Evolutionary conservation across 2,329 filamentous ascomycete genomes (phyloP).

Genomic region (Xylariaceae sp.): DNA sequence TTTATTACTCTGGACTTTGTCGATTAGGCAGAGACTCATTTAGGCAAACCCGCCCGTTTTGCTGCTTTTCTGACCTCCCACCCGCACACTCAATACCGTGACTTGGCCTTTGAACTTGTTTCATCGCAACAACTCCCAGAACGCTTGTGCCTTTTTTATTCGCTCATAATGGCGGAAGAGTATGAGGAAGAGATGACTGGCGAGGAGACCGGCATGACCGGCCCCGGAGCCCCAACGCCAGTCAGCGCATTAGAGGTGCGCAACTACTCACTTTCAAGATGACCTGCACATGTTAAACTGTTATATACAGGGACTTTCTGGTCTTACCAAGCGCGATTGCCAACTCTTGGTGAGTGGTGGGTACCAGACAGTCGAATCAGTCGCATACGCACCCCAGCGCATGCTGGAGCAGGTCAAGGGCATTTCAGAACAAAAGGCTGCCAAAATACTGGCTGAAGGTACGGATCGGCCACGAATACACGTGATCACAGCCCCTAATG

Average conservation of each 20-base stretch:
- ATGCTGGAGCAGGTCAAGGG: conserved; percentile 93
- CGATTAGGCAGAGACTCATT: conserved; percentile 5
- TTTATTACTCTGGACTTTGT: not conserved
- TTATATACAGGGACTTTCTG: conserved; percentile 65
- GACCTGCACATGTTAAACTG: not conserved
- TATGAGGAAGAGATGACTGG: conserved; percentile 60
- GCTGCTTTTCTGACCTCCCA: not conserved
- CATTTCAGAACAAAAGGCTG: conserved; percentile 94
- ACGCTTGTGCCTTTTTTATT: not conserved
- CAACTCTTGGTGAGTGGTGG: conserved; percentile 88
- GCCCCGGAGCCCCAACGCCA: conserved; percentile 90
- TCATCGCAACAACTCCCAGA: not conserved
- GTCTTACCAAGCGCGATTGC: conserved; percentile 91
- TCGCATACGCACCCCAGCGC: conserved; percentile 84
- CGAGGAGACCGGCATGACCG: conserved; percentile 69
- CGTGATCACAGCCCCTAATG: conserved; percentile 6
- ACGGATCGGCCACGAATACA: conserved; percentile 10
- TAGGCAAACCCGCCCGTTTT: not conserved
- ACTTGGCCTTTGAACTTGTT: not conserved
- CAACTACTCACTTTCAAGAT: conserved; percentile 1
- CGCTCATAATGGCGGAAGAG: conserved; percentile 46
- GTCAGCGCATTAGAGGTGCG: conserved; percentile 78
- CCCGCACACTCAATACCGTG: not conserved
- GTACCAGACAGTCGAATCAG: conserved; percentile 90
- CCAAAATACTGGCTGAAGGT: conserved; percentile 88